Evolutionary conservation across 2,329 filamentous ascomycete species (phyloP).

Genomic region (Phaeosphaeria sp.): DNA sequence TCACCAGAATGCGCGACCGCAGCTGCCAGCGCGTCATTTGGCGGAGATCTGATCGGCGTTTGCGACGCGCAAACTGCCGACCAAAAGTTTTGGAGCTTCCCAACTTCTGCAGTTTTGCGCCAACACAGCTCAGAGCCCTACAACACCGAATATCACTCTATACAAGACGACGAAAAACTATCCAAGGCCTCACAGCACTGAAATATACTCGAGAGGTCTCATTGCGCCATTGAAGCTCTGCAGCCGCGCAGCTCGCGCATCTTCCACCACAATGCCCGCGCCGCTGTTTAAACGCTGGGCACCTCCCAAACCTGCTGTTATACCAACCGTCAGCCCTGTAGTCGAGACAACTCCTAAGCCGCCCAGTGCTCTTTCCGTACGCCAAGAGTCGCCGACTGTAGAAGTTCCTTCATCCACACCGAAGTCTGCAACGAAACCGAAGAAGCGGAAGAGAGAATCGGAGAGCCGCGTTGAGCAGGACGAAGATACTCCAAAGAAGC

Average conservation of each 20-base stretch:
- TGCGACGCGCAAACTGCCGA: slow-evolving; percentile 24
- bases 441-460: slow-evolving; percentile 42
- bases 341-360: background rate
- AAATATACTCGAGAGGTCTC: background rate
- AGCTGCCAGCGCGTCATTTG: slow-evolving; percentile 25
- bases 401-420: slow-evolving; percentile 7
- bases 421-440: slow-evolving; percentile 39
- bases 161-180: background rate
- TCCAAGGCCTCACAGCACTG: background rate
- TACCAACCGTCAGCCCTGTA: background rate
- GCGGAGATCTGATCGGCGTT: slow-evolving; percentile 32
- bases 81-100: slow-evolving; percentile 12
- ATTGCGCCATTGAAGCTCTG: background rate
- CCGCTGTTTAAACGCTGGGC: slow-evolving; percentile 57
- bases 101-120: background rate
- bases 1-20: slow-evolving; percentile 2
- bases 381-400: background rate
- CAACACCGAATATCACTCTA: background rate
- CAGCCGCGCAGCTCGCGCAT: background rate
- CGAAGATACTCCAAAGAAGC: slow-evolving; percentile 43
- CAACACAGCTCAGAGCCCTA: background rate
- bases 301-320: slow-evolving; percentile 43
- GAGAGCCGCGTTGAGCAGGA: slow-evolving; percentile 28
- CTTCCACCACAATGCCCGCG: slow-evolving; percentile 50
- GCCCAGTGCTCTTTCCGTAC: slow-evolving; percentile 6